Percentiles rank a stretch among this genome's conserved stretches.
Conservation (phyloP, 2,329 filamentous ascomycete genomes). For the Pezicula neosporulosa region DNA sequence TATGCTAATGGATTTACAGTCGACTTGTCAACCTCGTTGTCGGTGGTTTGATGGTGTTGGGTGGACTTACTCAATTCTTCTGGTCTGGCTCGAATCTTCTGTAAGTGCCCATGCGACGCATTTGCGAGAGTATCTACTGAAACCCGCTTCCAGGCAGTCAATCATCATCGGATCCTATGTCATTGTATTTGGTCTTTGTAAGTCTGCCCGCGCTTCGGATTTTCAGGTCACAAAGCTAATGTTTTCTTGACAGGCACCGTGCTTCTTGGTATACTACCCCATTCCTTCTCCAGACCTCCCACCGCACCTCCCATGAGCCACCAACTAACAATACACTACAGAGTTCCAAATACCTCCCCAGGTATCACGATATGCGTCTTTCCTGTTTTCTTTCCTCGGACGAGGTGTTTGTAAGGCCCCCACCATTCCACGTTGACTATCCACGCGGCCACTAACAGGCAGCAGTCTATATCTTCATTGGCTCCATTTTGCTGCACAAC, state of each 20-base stretch:
- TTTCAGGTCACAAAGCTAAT: conserved; percentile 13
- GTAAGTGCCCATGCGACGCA: conserved; percentile 6
- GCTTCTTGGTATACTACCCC: conserved; percentile 48
- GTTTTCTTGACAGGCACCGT: conserved; percentile 53
- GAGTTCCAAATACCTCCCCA: conserved; percentile 97
- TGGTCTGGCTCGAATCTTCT: not conserved
- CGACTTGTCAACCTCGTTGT: conserved; percentile 92
- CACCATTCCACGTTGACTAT: not conserved
- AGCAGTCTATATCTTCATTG: conserved; percentile 93
- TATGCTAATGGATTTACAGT: conserved; percentile 47
- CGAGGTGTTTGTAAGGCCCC: conserved; percentile 81
- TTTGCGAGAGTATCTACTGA: not conserved
- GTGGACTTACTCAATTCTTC: conserved; percentile 75
- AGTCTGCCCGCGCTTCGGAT: conserved; percentile 27
- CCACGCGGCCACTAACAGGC: conserved; percentile 13
- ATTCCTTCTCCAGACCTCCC: conserved; percentile 5
- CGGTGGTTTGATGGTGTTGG: conserved; percentile 82
- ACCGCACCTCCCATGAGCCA: not conserved
- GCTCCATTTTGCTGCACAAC: conserved; percentile 74
- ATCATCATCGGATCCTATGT: conserved; percentile 84
- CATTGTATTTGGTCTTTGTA: conserved; percentile 85
- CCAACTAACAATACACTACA: conserved; percentile 16
- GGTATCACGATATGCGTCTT: conserved; percentile 88
- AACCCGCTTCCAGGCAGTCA: conserved; percentile 48
- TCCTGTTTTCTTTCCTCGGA: conserved; percentile 96